Evolutionary conservation across 2,329 filamentous ascomycete species (phyloP).

Genomic region (Orbilia quercus): DNA sequence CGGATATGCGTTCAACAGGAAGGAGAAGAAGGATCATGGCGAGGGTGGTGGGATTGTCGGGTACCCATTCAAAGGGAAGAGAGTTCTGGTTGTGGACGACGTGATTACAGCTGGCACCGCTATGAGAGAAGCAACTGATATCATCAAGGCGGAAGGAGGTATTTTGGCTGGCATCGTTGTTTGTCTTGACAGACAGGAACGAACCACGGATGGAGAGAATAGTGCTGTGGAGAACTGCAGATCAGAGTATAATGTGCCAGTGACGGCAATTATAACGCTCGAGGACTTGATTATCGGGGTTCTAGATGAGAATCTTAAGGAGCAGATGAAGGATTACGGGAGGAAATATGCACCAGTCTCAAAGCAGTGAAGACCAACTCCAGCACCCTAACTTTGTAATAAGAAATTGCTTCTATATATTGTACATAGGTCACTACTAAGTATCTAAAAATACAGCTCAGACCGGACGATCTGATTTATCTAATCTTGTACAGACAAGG

Average conservation of each 20-base stretch:
- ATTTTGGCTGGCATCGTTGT: constrained; percentile 87
- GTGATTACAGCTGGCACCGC: constrained; percentile 96
- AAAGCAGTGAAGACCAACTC: constrained; percentile 17
- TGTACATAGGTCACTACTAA: constrained; percentile 44
- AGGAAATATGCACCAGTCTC: constrained; percentile 66
- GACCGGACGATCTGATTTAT: constrained; percentile 65
- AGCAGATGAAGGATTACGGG: constrained; percentile 79
- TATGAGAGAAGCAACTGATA: constrained; percentile 88
- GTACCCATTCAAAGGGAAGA: constrained; percentile 83
- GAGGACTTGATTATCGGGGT: constrained; percentile 82
- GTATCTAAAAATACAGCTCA: constrained; percentile 16
- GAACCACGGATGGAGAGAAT: constrained; percentile 76
- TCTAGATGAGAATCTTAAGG: constrained; percentile 72
- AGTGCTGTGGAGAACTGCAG: constrained; percentile 88
- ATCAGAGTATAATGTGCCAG: constrained; percentile 84
- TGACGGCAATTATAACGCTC: constrained; percentile 83
- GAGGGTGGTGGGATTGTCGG: constrained; percentile 95
- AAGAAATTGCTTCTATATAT: constrained; percentile 6
- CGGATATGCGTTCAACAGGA: constrained; percentile 92
- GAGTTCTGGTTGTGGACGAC: constrained; percentile 91
- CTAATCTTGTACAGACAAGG: constrained; percentile 96
- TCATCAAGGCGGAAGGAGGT: constrained; percentile 87
- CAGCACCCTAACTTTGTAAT: background rate
- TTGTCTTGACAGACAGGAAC: constrained; percentile 87
- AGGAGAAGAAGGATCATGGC: constrained; percentile 95